phyloP scores from a whole-genome alignment of 179 eudicot species.

The Silene coronaria region DNA sequence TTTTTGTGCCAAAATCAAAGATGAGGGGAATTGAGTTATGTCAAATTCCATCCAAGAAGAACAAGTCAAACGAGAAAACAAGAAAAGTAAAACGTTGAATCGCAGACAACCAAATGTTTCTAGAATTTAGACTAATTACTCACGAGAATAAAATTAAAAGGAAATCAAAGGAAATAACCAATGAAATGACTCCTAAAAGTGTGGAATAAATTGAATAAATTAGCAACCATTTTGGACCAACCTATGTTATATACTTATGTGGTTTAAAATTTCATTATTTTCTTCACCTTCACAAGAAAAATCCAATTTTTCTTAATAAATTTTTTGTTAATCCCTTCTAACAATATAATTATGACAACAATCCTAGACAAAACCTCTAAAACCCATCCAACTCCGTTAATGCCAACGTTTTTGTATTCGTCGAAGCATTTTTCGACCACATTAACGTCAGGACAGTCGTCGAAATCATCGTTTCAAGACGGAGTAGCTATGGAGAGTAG shows the following conservation, averaged over 20 bases:
- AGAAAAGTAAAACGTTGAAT: background rate
- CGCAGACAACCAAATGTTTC: background rate
- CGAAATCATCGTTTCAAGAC: background rate
- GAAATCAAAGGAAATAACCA: background rate
- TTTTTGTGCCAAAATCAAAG: no score
- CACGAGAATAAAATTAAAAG: background rate
- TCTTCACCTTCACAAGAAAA: no score
- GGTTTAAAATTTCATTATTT: no score
- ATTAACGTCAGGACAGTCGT: background rate
- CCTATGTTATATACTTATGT: no score
- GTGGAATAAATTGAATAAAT: background rate
- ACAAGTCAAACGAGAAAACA: background rate
- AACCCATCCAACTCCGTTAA: conserved; percentile 30
- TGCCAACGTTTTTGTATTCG: conserved; percentile 54
- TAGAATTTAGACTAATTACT: background rate
- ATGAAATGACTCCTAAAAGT: background rate
- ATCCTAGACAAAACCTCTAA: conserved; percentile 18
- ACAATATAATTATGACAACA: conserved; percentile 13
- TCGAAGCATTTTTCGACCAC: background rate
- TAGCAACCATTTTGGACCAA: background rate
- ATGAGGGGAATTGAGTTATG: no score
- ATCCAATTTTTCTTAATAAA: background rate
- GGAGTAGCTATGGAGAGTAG: background rate
- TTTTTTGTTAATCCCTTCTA: background rate
- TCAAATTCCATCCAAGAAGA: background rate